A percentile compares a stretch with the other conserved stretches of the same genome.
phyloP scores from a whole-genome alignment of 2,329 filamentous ascomycete genomes.

The Atkinsonella hypoxylon region DNA sequence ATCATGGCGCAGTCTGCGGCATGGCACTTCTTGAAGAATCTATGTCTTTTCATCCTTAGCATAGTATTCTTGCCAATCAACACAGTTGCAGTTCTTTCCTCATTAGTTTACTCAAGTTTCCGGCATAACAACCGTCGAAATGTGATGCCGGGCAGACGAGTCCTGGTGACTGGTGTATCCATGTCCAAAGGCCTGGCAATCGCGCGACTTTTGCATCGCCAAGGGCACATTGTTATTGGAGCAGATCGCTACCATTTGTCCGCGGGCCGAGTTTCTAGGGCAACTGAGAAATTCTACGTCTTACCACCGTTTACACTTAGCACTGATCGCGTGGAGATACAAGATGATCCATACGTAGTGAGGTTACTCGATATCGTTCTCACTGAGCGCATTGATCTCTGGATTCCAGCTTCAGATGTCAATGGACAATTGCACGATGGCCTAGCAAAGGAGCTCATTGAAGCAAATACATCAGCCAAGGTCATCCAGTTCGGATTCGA shows the following conservation, averaged over 20 bases:
- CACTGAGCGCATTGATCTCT: conserved; percentile 52
- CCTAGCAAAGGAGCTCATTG: conserved; percentile 47
- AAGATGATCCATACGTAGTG: conserved; percentile 38
- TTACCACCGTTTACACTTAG: conserved; percentile 19
- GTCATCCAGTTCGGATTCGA: conserved; percentile 51
- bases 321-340: not conserved
- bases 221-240: conserved; percentile 59
- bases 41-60: conserved; percentile 15
- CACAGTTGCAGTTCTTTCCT: conserved; percentile 26
- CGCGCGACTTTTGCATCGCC: conserved; percentile 50
- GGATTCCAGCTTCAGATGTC: conserved; percentile 64
- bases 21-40: conserved; percentile 15
- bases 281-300: conserved; percentile 42
- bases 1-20: conserved; percentile 1
- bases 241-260: conserved; percentile 48
- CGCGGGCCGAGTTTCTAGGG: conserved; percentile 44
- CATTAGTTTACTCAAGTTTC: not conserved
- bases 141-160: conserved; percentile 22
- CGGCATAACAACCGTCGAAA: conserved; percentile 5
- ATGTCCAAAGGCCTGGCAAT: conserved; percentile 60
- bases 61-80: conserved; percentile 36
- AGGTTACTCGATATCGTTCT: conserved; percentile 46
- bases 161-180: conserved; percentile 61
- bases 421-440: conserved; percentile 55
- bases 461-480: conserved; percentile 43